Conservation (phyloP, 108 stramenopile species). For the Schizochytrium sp. region DNA sequence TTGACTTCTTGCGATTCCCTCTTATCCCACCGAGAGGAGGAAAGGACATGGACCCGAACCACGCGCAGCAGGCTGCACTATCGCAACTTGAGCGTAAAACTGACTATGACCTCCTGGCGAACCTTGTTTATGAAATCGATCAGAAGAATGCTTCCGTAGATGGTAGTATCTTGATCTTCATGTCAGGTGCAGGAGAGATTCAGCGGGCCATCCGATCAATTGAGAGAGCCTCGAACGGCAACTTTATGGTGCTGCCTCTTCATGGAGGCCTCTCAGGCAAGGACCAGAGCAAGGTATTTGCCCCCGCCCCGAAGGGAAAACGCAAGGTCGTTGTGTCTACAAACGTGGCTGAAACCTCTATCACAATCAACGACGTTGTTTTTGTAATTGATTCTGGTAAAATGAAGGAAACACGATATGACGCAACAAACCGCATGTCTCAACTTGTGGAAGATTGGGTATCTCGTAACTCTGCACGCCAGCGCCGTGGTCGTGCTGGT, state of each 20-base stretch:
- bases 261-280: conserved; percentile 85
- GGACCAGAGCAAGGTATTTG: conserved; percentile 85
- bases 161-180: conserved; percentile 92
- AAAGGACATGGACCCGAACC: background rate
- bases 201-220: conserved; percentile 82
- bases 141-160: conserved; percentile 61
- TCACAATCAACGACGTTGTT: conserved; percentile 94
- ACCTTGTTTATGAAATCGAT: conserved; percentile 29
- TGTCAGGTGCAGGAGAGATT: conserved; percentile 93
- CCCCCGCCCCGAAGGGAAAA: conserved; percentile 73
- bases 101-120: conserved; percentile 44
- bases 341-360: conserved; percentile 93
- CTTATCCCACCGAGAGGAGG: background rate
- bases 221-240: conserved; percentile 75
- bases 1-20: background rate
- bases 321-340: conserved; percentile 92
- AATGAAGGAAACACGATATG: conserved; percentile 92
- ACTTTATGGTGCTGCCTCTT: conserved; percentile 82
- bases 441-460: conserved; percentile 89
- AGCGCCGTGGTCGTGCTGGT: conserved; percentile 91
- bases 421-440: conserved; percentile 86
- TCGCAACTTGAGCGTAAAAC: background rate
- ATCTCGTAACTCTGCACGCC: conserved; percentile 86
- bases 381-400: conserved; percentile 93
- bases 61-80: background rate